Percentiles rank a stretch among this genome's conserved stretches.
Evolutionary conservation across 2,329 filamentous ascomycete species (phyloP).

Genomic region (Diplodia corticola): DNA sequence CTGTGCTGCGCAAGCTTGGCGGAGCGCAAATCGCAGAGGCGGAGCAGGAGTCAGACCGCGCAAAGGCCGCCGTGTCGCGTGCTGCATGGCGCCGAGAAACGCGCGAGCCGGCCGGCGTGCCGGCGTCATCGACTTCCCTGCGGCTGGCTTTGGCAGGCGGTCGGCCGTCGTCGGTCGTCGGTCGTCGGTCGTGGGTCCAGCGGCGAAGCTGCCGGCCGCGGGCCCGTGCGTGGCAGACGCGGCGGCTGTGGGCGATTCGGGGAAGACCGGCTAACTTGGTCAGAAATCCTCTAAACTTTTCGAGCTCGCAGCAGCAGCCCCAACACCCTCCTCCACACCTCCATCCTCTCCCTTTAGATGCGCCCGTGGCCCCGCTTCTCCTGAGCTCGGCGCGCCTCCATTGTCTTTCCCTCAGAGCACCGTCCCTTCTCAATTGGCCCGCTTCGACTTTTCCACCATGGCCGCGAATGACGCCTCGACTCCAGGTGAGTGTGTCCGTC

Average conservation of each 20-base stretch:
- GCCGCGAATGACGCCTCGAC: conserved; percentile 41
- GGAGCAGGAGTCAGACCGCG: conserved; percentile 3
- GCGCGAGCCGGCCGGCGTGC: neutral
- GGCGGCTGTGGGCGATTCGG: neutral
- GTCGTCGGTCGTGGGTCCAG: too few relatives aligned
- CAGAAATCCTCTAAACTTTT: conserved; percentile 23
- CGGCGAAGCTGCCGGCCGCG: neutral
- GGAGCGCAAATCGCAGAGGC: conserved; percentile 11
- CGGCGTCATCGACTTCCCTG: neutral
- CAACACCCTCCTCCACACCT: conserved; percentile 9
- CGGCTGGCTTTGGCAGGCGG: neutral
- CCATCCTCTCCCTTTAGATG: conserved; percentile 35
- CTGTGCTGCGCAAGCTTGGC: conserved; percentile 13
- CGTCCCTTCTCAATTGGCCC: conserved; percentile 19
- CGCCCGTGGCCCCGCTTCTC: neutral
- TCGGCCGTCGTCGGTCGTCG: too few relatives aligned
- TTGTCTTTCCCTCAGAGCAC: conserved; percentile 7
- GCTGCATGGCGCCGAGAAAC: conserved; percentile 4
- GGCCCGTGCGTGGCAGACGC: neutral
- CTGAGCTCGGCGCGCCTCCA: conserved; percentile 3
- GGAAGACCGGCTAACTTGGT: conserved; percentile 13
- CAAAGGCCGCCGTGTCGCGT: conserved; percentile 15
- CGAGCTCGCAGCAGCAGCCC: conserved; percentile 11
- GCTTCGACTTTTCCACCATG: conserved; percentile 29
- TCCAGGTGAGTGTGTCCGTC: conserved; percentile 34